phyloP scores from a whole-genome alignment of 2,329 filamentous ascomycete species.

The Exserohilum turcica region DNA sequence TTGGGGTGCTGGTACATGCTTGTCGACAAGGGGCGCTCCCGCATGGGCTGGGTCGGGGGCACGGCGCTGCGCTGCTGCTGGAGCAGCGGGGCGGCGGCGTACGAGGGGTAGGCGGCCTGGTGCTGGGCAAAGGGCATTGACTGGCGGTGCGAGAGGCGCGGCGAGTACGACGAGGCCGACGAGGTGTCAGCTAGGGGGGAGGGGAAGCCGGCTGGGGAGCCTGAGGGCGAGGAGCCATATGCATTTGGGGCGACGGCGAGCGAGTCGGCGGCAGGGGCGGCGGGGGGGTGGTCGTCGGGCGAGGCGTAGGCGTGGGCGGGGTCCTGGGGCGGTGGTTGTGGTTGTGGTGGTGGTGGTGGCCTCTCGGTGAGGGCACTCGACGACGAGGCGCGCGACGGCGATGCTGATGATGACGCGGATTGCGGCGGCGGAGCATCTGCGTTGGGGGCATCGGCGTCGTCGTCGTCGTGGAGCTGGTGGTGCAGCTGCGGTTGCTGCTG shows the following conservation, averaged over 20 bases:
- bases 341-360: constrained; percentile 13
- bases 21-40: constrained; percentile 51
- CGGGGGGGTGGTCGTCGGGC: constrained; percentile 35
- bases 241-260: constrained; percentile 50
- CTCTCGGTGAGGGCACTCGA: constrained; percentile 48
- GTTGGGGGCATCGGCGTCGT: constrained; percentile 34
- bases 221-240: constrained; percentile 41
- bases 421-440: constrained; percentile 10
- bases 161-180: constrained; percentile 34
- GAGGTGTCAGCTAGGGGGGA: constrained; percentile 36
- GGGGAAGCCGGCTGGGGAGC: constrained; percentile 31
- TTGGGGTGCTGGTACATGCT: constrained; percentile 57
- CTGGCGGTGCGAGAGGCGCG: constrained; percentile 49
- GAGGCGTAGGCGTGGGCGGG: constrained; percentile 29
- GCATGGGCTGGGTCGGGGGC: constrained; percentile 37
- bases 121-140: constrained; percentile 51
- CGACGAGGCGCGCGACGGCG: constrained; percentile 40
- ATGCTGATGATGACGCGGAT: constrained; percentile 30
- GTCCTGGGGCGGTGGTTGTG: constrained; percentile 23
- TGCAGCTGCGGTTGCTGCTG: not conserved
- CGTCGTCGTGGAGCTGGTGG: constrained; percentile 25
- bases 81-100: constrained; percentile 31
- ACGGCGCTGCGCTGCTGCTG: constrained; percentile 36
- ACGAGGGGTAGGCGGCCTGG: constrained; percentile 40
- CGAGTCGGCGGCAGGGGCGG: constrained; percentile 37